phyloP scores from a whole-genome alignment of 2,329 filamentous ascomycete genomes.

The Diaporthe eres region DNA sequence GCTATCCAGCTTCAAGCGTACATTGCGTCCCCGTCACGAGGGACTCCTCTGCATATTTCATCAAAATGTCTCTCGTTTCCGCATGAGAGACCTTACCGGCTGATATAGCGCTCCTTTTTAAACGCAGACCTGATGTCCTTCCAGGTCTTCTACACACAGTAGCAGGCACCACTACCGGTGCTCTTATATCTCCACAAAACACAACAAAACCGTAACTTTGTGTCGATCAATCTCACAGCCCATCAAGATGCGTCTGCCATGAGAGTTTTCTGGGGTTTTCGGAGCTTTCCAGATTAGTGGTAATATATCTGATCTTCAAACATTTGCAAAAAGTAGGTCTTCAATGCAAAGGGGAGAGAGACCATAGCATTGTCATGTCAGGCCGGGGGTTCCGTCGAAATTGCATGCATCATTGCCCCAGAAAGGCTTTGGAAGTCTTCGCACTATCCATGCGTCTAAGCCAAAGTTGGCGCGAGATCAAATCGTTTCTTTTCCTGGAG shows the following conservation, averaged over 20 bases:
- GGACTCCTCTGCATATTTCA: too few relatives aligned
- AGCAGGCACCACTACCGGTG: too few relatives aligned
- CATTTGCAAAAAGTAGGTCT: not conserved
- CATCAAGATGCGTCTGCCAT: not conserved
- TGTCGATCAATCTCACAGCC: too few relatives aligned
- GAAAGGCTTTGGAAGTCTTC: not conserved
- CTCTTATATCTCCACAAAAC: not conserved
- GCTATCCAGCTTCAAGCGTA: too few relatives aligned
- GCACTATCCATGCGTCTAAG: not conserved
- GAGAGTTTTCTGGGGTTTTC: fast-evolving
- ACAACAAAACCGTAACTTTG: not conserved
- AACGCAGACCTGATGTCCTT: too few relatives aligned
- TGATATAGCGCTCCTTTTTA: too few relatives aligned
- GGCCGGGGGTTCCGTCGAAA: too few relatives aligned
- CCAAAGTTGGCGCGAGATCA: too few relatives aligned
- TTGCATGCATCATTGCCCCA: not conserved
- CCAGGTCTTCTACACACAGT: too few relatives aligned
- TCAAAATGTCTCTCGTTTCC: too few relatives aligned
- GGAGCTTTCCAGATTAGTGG: fast-evolving
- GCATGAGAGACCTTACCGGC: too few relatives aligned
- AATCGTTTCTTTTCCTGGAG: not conserved
- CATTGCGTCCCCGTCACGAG: too few relatives aligned
- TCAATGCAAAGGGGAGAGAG: not conserved
- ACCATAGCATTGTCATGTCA: not conserved
- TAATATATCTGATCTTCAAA: not conserved